Base-by-base conservation (phyloP, 2,329 filamentous ascomycete genomes). In the Grosmannia serpens region DNA sequence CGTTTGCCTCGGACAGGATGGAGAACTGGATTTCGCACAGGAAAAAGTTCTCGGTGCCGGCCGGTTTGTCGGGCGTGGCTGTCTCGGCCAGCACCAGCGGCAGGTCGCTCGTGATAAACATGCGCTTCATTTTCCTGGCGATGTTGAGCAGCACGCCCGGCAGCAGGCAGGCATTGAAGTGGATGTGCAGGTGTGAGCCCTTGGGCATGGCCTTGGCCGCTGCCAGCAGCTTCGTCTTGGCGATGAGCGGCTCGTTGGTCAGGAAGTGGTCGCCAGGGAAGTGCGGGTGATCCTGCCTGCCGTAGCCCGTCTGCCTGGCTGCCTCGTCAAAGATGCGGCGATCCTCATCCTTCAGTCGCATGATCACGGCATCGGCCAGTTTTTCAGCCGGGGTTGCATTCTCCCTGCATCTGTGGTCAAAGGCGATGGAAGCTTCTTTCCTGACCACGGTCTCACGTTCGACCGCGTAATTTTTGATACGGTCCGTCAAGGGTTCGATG, bases 161-260 rank as follows among this genome's bases (percentile, higher is more conserved):
- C 17, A 76, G 73, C 5, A 90, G 73, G 61, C 86, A 88, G n/a
- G 87, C 80, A 67, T 90, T 91, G 75, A 88, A 90, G 69, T 91
- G 87, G 27, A 89, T 80, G 68, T 91, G 87, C 27, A 90, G 74
- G 67, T 90, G 84, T 0, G 80, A 79, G 2, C 86, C 87, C 69
- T 91, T 91, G 49, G 87, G 87, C 74, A 88, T 79, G 59, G 69
- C 67, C 35, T 72, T 73, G 7, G 83, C 79, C 29, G 86, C 76
- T 31, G 74, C 64, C 64, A 84, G 82, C 17, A 90, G 66, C 50
- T 73, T 69, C 10, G 86, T 88, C 53, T 75, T 56, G 44, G 77
- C 69, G 63, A 86, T 81, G 47, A 81, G 68, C 57, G 76, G 69
- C 51, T 74, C 68, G 64, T 84, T 84, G 56, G 77, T 75, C 27